Base-by-base conservation (phyloP, 1,139 yeast genomes). In the Diutina mesorugosa region DNA sequence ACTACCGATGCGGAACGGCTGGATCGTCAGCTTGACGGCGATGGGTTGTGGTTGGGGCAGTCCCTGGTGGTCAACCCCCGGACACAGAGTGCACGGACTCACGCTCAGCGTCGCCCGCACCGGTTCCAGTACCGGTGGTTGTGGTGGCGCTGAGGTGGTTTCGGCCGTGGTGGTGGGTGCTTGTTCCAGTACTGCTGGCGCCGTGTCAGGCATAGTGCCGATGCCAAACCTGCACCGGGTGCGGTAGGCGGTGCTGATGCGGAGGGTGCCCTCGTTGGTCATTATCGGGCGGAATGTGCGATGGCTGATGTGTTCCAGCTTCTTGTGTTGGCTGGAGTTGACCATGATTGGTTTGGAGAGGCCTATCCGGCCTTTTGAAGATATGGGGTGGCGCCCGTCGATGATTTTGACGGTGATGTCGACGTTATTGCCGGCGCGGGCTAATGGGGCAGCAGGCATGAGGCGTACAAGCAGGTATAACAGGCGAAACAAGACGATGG, bases 281-380 rank as follows among this genome's bases (percentile, higher is more conserved):
- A 78, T 77, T 2, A 93, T 81, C 0, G 95, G 88, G 10, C 80
- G 77, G 58, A 93, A 80, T 58, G 76, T 76, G 64, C 80, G 81
- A 56, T 83, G 86, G 29, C 77, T 77, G 59, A 85, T 68, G 64
- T 85, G 90, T 10, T 81, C 67, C 18, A 77, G 80, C 0, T 74
- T 70, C 64, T 62, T 67, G 60, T 62, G 66, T 70, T 65, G 72
- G 66, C 64, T 78, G 61, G 66, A 76, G 41, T 35, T 35, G 59
- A 69, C 82, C 6, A 81, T 74, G 1, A 90, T 78, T 1, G 85
- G 74, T 65, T 85, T 87, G 58, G 91, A 84, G 57, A 91, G 75
- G 0, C 97, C 97, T 30, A 90, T 80, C 60, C 97, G 72, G 1
- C 97, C 96, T 64, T 84, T 85, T 2, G 95, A 86, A 30, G 84